A percentile compares a stretch with the other conserved stretches of the same genome.
phyloP scores from a whole-genome alignment of 768 basidiomycete genomes.

The Gyrodon lividus region DNA sequence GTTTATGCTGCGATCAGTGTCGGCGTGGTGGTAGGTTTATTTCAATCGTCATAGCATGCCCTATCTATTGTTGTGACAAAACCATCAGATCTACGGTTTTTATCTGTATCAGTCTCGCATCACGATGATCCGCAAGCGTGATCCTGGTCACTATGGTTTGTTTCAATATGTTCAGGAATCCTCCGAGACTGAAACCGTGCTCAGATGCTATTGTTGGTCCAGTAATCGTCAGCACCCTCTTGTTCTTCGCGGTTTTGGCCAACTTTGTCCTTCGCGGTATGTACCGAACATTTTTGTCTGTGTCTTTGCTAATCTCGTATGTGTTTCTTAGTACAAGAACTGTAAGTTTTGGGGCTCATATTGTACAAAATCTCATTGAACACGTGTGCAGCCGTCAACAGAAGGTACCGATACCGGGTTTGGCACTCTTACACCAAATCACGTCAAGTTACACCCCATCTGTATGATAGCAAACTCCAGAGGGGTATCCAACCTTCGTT shows the following conservation, averaged over 20 bases:
- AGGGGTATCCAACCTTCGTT: neutral
- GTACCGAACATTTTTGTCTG: conserved; percentile 21
- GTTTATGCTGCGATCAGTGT: conserved; percentile 80
- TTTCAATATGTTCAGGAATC: neutral
- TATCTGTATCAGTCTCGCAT: conserved; percentile 83
- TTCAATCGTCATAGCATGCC: neutral
- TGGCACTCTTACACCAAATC: conserved; percentile 23
- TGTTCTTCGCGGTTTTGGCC: conserved; percentile 84
- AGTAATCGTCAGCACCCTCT: conserved; percentile 70
- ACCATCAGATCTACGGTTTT: conserved; percentile 76
- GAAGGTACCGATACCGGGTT: conserved; percentile 29
- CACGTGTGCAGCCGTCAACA: conserved; percentile 23
- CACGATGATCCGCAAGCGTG: conserved; percentile 85
- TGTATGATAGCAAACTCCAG: neutral
- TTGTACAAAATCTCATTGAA: neutral
- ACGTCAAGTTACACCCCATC: conserved; percentile 21
- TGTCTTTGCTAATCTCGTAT: conserved; percentile 7
- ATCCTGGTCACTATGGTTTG: conserved; percentile 87
- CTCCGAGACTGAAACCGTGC: conserved; percentile 1
- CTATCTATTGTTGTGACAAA: neutral
- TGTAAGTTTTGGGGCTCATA: conserved; percentile 40
- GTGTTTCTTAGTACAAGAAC: conserved; percentile 49
- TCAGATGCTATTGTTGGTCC: conserved; percentile 84
- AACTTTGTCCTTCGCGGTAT: conserved; percentile 88
- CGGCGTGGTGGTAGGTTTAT: conserved; percentile 51